These are phyloP conservation scores for Jackrogersella multiformis DNA, from an alignment of 495 filamentous ascomycete species.

Conservation along the genomic window DNA sequence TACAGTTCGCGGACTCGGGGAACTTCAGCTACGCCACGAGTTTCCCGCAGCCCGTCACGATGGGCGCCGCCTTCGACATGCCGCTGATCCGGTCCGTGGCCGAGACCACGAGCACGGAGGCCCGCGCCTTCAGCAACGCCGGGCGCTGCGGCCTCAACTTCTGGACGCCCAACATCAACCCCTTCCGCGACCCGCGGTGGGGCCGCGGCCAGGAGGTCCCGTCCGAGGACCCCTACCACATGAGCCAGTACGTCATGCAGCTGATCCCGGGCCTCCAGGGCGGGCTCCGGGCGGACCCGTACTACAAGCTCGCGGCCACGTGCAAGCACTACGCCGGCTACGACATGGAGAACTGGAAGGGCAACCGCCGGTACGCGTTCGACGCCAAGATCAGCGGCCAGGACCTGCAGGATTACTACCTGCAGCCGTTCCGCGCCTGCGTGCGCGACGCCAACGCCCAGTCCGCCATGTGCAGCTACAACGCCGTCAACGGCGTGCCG, in stretches of 20 bases:
- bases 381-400: slow-evolving; percentile 65
- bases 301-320: slow-evolving; percentile 64
- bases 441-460: slow-evolving; percentile 64
- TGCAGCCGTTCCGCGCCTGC: slow-evolving; percentile 61
- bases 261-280: slow-evolving; percentile 70
- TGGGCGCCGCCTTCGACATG: slow-evolving; percentile 69
- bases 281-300: slow-evolving; percentile 49
- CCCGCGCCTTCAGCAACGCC: slow-evolving; percentile 69
- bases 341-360: slow-evolving; percentile 67
- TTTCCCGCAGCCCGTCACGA: slow-evolving; percentile 68
- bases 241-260: slow-evolving; percentile 64
- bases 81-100: slow-evolving; percentile 66
- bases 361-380: slow-evolving; percentile 63
- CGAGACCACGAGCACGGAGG: slow-evolving; percentile 66
- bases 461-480: slow-evolving; percentile 70
- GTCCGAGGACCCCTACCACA: slow-evolving; percentile 67
- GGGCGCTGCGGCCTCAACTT: slow-evolving; percentile 64
- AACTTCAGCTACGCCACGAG: slow-evolving; percentile 68
- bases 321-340: slow-evolving; percentile 72
- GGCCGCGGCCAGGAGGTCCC: slow-evolving; percentile 71
- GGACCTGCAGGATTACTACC: slow-evolving; percentile 66
- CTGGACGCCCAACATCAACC: slow-evolving; percentile 73
- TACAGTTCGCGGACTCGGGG: slow-evolving; percentile 59
- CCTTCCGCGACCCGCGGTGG: slow-evolving; percentile 68
- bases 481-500: slow-evolving; percentile 68